Evolutionary conservation across 108 stramenopile genomes (phyloP).

Genomic region (Fistulifera solaris): DNA sequence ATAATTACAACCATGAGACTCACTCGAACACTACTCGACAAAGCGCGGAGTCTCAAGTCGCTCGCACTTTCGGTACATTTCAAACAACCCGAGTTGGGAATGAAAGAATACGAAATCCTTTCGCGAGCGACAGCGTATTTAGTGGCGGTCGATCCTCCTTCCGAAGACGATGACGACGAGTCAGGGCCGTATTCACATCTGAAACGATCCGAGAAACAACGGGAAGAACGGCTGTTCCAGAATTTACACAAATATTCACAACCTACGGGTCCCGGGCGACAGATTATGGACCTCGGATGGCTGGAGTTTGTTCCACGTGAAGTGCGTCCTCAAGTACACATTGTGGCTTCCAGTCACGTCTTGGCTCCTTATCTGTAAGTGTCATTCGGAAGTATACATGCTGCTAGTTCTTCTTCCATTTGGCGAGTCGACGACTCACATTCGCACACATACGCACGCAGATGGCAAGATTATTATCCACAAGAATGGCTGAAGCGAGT

Average conservation of each 20-base stretch:
- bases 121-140: constrained; percentile 71
- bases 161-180: constrained; percentile 4
- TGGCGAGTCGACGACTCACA: too few species aligned
- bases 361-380: constrained; percentile 48
- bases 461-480: constrained; percentile 77
- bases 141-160: constrained; percentile 54
- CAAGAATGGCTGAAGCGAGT: constrained; percentile 69
- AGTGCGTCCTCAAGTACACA: constrained; percentile 64
- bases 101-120: constrained; percentile 82
- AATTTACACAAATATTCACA: constrained; percentile 51
- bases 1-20: constrained; percentile 10
- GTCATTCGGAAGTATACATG: too few species aligned
- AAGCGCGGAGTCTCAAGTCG: constrained; percentile 25
- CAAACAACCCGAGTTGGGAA: constrained; percentile 69
- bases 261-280: constrained; percentile 40
- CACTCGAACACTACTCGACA: neutral
- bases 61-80: constrained; percentile 79
- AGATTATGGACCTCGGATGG: constrained; percentile 60
- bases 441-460: too few species aligned
- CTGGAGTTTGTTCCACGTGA: constrained; percentile 67
- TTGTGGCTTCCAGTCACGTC: constrained; percentile 71
- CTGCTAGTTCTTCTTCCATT: too few species aligned
- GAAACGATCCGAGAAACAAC: constrained; percentile 30
- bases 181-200: constrained; percentile 30
- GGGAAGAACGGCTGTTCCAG: constrained; percentile 29